Percentiles rank a stretch among this genome's conserved stretches.
These are phyloP conservation scores for Crepidotus variabilis DNA, from an alignment of 768 basidiomycete genomes.

Conservation along the genomic window DNA sequence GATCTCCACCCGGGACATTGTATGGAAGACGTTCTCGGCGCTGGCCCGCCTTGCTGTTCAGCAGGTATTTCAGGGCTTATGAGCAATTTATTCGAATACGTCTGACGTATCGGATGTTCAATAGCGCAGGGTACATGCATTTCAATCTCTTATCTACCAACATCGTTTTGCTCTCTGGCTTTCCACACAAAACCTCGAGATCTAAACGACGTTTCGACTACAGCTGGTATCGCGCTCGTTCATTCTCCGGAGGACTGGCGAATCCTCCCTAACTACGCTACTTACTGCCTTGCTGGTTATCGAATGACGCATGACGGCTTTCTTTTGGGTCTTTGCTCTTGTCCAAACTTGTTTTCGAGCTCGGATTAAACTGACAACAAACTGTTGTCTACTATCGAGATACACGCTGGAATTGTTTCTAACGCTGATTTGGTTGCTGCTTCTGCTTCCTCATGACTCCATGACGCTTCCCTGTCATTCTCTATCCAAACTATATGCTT, in stretches of 20 bases:
- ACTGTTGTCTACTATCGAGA: too few species aligned
- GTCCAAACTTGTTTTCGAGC: not conserved
- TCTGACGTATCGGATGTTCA: not conserved
- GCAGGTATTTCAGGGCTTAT: slow-evolving; percentile 1
- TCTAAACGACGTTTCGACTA: not conserved
- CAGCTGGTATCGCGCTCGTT: not conserved
- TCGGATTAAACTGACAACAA: not conserved
- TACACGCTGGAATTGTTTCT: too few species aligned
- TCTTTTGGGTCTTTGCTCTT: slow-evolving; percentile 14
- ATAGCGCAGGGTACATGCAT: not conserved
- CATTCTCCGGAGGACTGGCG: not conserved
- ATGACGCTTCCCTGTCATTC: too few species aligned
- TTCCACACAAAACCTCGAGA: not conserved
- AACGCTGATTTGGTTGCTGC: too few species aligned
- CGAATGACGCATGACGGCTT: slow-evolving; percentile 18
- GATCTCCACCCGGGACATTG: not conserved
- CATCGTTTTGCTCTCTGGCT: not conserved
- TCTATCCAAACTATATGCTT: too few species aligned
- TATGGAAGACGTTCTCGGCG: too few species aligned
- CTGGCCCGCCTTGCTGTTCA: not conserved
- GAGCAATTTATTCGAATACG: not conserved
- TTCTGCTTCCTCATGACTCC: too few species aligned
- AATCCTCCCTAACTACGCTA: slow-evolving; percentile 3
- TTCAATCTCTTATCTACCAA: slow-evolving; percentile 1
- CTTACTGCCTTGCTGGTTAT: slow-evolving; percentile 18